Conservation (phyloP, 306 rosid species). For the Gillenia trifoliata region DNA sequence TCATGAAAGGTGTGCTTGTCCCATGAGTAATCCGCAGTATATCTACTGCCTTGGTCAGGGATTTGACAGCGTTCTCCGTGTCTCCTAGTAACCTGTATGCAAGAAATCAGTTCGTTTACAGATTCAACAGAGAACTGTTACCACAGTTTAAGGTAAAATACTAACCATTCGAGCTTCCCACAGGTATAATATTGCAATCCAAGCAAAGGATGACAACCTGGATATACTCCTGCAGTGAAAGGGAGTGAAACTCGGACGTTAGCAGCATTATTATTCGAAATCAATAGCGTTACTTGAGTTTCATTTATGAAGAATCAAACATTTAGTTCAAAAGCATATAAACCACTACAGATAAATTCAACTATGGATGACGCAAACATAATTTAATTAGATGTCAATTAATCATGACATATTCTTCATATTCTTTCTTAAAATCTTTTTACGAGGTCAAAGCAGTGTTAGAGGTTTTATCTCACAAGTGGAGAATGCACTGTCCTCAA, state of each 20-base stretch:
- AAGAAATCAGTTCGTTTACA: background rate
- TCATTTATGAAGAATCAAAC: too few species aligned
- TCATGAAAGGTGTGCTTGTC: conserved; percentile 60
- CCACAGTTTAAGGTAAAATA: conserved; percentile 3
- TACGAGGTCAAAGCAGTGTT: background rate
- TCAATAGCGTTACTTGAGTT: too few species aligned
- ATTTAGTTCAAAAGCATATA: too few species aligned
- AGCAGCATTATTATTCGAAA: background rate
- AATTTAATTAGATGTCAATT: too few species aligned
- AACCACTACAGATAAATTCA: too few species aligned
- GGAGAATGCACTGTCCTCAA: background rate
- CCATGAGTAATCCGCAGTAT: conserved; percentile 80
- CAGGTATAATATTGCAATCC: conserved; percentile 86
- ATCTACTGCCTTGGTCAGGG: conserved; percentile 63
- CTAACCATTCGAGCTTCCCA: conserved; percentile 95
- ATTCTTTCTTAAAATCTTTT: background rate
- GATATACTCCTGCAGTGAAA: conserved; percentile 63
- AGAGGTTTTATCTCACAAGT: background rate
- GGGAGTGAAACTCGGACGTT: conserved; percentile 13
- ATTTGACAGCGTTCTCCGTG: conserved; percentile 56
- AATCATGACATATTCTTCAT: too few species aligned
- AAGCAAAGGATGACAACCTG: conserved; percentile 73
- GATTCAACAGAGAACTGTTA: background rate
- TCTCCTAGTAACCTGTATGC: conserved; percentile 63
- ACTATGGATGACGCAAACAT: too few species aligned